Percentiles rank a stretch among this genome's conserved stretches.
These are phyloP conservation scores for Hypoxylon perforatum DNA, from an alignment of 495 filamentous ascomycete species.

Conservation along the genomic window DNA sequence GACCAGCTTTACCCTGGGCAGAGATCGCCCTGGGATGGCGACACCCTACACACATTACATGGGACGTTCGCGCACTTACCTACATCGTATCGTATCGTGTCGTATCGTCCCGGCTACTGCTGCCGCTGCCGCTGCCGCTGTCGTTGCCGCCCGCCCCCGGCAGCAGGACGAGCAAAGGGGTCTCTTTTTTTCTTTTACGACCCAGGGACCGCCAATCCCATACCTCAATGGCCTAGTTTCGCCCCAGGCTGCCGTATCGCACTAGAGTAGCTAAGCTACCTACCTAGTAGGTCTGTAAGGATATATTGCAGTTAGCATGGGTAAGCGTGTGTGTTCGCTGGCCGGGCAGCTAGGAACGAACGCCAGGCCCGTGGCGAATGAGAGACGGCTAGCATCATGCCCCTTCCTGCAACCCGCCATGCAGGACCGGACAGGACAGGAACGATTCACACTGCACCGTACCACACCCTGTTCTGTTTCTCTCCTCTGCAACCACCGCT, in stretches of 20 bases:
- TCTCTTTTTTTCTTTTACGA: background rate
- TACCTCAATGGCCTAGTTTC: conserved; percentile 26
- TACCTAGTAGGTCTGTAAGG: conserved; percentile 4
- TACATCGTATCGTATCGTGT: conserved; percentile 19
- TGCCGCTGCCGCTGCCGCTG: conserved; percentile 4
- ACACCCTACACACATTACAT: conserved; percentile 22
- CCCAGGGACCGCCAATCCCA: conserved; percentile 29
- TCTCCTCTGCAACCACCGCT: no score
- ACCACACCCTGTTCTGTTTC: conserved; percentile 28
- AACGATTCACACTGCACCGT: conserved; percentile 43
- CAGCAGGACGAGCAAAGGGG: conserved; percentile 15
- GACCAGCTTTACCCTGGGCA: conserved; percentile 12
- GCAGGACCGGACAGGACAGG: conserved; percentile 45
- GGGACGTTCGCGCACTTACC: conserved; percentile 18
- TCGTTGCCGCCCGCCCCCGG: conserved; percentile 11
- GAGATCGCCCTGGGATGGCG: conserved; percentile 14
- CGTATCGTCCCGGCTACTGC: conserved; percentile 16
- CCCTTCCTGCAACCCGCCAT: conserved; percentile 38
- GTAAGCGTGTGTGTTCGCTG: conserved; percentile 20
- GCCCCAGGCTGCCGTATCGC: conserved; percentile 14
- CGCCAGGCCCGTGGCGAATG: conserved; percentile 27
- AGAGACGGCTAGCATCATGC: conserved; percentile 17
- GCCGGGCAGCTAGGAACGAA: conserved; percentile 40
- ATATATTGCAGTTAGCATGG: conserved; percentile 23
- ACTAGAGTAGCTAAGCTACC: no score